phyloP scores from a whole-genome alignment of 768 basidiomycete genomes.

The Lactifluus rugatus region DNA sequence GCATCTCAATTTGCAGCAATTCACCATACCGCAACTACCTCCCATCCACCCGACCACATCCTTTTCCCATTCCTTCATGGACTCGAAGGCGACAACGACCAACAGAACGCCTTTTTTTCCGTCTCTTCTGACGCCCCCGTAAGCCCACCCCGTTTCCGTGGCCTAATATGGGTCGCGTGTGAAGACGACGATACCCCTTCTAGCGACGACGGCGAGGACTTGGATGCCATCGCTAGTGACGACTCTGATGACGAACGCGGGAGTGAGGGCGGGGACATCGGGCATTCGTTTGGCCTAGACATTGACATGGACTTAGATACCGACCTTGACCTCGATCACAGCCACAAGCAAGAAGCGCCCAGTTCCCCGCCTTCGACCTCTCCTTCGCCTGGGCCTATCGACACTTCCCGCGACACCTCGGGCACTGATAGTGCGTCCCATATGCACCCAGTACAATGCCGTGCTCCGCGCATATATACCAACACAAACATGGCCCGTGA shows the following conservation, averaged over 20 bases:
- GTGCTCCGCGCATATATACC: slow-evolving; percentile 21
- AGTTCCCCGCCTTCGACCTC: slow-evolving; percentile 4
- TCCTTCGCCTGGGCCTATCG: slow-evolving; percentile 6
- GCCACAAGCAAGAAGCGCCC: neutral
- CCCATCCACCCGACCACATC: slow-evolving; percentile 69
- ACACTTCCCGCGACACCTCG: slow-evolving; percentile 1
- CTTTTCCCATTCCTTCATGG: slow-evolving; percentile 89
- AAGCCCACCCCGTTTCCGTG: slow-evolving; percentile 37
- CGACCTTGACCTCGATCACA: slow-evolving; percentile 21
- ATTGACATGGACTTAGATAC: slow-evolving; percentile 27
- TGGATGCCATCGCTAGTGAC: slow-evolving; percentile 25
- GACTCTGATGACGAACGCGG: slow-evolving; percentile 19
- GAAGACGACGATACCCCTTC: slow-evolving; percentile 47
- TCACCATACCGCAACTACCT: slow-evolving; percentile 50
- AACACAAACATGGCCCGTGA: slow-evolving; percentile 22
- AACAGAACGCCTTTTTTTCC: slow-evolving; percentile 76
- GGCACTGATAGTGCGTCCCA: slow-evolving; percentile 25
- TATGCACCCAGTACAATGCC: slow-evolving; percentile 41
- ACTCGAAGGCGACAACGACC: slow-evolving; percentile 68
- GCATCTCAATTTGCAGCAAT: slow-evolving; percentile 46
- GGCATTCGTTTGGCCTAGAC: slow-evolving; percentile 25
- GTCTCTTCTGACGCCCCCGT: slow-evolving; percentile 24
- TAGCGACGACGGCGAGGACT: slow-evolving; percentile 25
- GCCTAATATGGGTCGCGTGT: slow-evolving; percentile 74
- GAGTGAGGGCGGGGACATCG: slow-evolving; percentile 19